Evolutionary conservation across 345 rosid genomes (phyloP), one percentile per base, ranked within the genome.

Genomic region (Linum lewisii): DNA sequence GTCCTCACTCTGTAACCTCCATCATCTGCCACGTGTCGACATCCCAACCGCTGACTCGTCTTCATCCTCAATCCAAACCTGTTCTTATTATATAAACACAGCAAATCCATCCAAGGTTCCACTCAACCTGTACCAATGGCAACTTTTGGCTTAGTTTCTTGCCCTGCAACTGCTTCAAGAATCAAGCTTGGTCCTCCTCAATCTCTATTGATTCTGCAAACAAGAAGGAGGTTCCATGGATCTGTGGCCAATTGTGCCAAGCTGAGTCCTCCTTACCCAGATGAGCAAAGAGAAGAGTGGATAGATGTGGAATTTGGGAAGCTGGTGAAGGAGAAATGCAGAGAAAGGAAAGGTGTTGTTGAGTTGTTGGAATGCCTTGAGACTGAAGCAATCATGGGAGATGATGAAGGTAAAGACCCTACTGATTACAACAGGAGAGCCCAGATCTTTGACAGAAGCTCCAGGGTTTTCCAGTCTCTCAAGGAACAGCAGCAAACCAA

Each of bases 381-480:
- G 73, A 77, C 54, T 16, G 97, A 90, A 68, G 97, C 92, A n/a
- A 90, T 90, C 64, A 84, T 83, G 92, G 97, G 93, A 5, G 83
- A 76, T 6, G 95, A 90, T 66, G 72, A 83, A 16, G 96, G 94
- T 0, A 85, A 63, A 67, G 77, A 86, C 18, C 84, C 93, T 8
- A 57, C 45, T 20, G 95, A 90, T 75, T 90, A 87, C 71, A 78
- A 67, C 38, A 74, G 92, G 64, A 84, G 97, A 76, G 93, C 97
- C 25, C 85, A 75, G 69, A 81, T 90, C 37, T 90, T 90, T 66
- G 79, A 90, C 53, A 75, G 75, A 66, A 84, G 93, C 59, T 80
- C 87, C 56, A 57, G 59, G 65, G 84, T 83, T 47, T 83, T 90
- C 66, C 83, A 65, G 72, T 83, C 87, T 65, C 78, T 78, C 24